Conservation (phyloP, 164 flowering plant species). For the Vitis vinifera region ASM3070453v1 NC_081813.1:7293001-7293500, state of each 20-base stretch:
- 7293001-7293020: constrained; percentile 40
- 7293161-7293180: constrained; percentile 32
- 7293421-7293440: constrained; percentile 72
- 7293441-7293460: constrained; percentile 48
- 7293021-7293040: constrained; percentile 54
- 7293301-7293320: constrained; percentile 44
- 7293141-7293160: constrained; percentile 27
- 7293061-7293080: constrained; percentile 77
- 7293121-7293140: constrained; percentile 33
- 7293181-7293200: constrained; percentile 23
- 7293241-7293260: constrained; percentile 51
- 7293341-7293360: constrained; percentile 49
- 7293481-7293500: constrained; percentile 35
- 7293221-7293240: constrained; percentile 32
- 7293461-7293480: constrained; percentile 25
- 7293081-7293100: constrained; percentile 65
- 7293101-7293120: constrained; percentile 29
- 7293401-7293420: constrained; percentile 75
- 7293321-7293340: constrained; percentile 38
- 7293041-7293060: constrained; percentile 58
- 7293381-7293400: constrained; percentile 51
- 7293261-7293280: constrained; percentile 16
- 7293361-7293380: constrained; percentile 49
- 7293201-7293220: constrained; percentile 28
- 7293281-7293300: constrained; percentile 24